phyloP scores from a whole-genome alignment of 2,329 filamentous ascomycete genomes.

The Fusarium algeriense region DNA sequence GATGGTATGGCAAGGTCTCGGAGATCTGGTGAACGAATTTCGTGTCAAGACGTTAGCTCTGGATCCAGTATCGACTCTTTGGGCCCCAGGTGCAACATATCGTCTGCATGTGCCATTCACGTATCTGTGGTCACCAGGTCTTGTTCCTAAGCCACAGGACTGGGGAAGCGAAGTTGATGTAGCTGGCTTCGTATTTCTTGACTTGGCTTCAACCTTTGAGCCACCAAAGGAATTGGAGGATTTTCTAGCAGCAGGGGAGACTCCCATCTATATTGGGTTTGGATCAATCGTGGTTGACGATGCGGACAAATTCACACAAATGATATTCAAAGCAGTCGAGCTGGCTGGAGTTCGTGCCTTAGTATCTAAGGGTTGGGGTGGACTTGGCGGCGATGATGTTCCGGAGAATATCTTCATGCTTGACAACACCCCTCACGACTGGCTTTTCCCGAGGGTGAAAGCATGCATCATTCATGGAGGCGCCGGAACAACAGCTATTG shows the following conservation, averaged over 20 bases:
- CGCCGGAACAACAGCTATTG: slow-evolving; percentile 81
- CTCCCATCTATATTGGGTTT: slow-evolving; percentile 80
- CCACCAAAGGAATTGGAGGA: slow-evolving; percentile 67
- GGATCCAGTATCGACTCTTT: slow-evolving; percentile 80
- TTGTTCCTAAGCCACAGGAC: slow-evolving; percentile 75
- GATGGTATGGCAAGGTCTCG: slow-evolving; percentile 92
- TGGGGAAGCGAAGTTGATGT: slow-evolving; percentile 79
- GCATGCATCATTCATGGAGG: slow-evolving; percentile 82
- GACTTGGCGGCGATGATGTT: slow-evolving; percentile 69
- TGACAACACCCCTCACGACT: slow-evolving; percentile 81
- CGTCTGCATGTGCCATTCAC: slow-evolving; percentile 81
- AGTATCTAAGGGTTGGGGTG: slow-evolving; percentile 82
- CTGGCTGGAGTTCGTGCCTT: slow-evolving; percentile 76
- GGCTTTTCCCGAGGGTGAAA: slow-evolving; percentile 76
- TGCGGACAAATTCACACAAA: slow-evolving; percentile 73
- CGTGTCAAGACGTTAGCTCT: slow-evolving; percentile 75
- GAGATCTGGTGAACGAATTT: slow-evolving; percentile 82
- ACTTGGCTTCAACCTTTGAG: slow-evolving; percentile 71
- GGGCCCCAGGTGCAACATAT: slow-evolving; percentile 80
- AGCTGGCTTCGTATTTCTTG: slow-evolving; percentile 82
- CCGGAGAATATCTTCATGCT: slow-evolving; percentile 78
- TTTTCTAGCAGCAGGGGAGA: slow-evolving; percentile 68
- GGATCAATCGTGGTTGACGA: slow-evolving; percentile 82
- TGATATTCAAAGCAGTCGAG: slow-evolving; percentile 78
- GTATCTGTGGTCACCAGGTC: slow-evolving; percentile 76